Evolutionary conservation across 2,329 filamentous ascomycete genomes (phyloP).

Genomic region (Pseudocercospora vitis): DNA sequence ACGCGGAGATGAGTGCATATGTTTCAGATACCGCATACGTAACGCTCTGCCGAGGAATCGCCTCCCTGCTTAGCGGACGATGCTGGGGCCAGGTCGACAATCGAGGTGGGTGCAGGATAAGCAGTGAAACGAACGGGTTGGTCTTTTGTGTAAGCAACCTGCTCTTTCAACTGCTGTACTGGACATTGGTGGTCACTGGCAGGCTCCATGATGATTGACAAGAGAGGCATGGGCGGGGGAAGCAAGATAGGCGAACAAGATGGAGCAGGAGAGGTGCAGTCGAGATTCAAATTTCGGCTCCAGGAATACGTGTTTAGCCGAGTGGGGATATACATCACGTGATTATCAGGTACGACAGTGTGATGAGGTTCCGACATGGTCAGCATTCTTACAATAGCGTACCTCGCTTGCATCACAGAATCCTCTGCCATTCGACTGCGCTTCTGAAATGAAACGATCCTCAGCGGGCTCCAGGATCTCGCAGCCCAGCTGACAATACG

Average conservation of each 20-base stretch:
- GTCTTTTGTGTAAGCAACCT: not conserved
- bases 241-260: not conserved
- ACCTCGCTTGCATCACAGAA: not conserved
- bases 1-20: not conserved
- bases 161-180: not conserved
- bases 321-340: not conserved
- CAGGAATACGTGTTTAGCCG: not conserved
- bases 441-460: no score
- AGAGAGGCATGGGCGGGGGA: not conserved
- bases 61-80: conserved; percentile 5
- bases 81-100: not conserved
- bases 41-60: not conserved
- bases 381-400: no score
- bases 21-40: not conserved
- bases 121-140: not conserved
- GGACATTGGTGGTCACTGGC: no score
- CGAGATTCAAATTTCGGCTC: not conserved
- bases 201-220: no score
- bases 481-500: no score
- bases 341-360: not conserved
- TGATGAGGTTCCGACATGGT: not conserved
- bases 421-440: no score
- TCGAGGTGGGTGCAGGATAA: not conserved
- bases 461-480: no score
- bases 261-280: not conserved